Evolutionary conservation across 371 early-diverging fungal species (phyloP).

Genomic region (Coemansia sp.): DNA sequence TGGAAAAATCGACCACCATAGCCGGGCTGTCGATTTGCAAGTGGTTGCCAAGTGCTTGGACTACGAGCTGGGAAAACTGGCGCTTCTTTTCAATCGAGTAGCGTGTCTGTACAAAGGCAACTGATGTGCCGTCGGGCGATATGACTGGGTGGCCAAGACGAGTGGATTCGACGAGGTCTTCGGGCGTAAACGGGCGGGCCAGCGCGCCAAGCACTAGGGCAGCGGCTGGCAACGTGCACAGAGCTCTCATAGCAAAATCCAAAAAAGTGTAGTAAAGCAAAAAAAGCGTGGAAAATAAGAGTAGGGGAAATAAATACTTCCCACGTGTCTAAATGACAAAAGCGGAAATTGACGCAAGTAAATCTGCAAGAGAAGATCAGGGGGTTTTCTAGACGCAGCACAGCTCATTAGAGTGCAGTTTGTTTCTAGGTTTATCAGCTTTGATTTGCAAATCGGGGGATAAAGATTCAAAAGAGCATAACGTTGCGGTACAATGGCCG

Average conservation of each 20-base stretch:
- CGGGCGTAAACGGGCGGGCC: constrained; percentile 44
- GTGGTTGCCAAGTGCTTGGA: constrained; percentile 17
- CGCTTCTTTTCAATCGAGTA: constrained; percentile 46
- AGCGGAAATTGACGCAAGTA: not conserved
- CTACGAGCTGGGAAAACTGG: constrained; percentile 30
- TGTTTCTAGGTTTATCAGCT: too few species aligned
- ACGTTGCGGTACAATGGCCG: too few species aligned
- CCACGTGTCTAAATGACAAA: not conserved
- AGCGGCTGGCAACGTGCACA: constrained; percentile 18
- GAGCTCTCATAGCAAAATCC: not conserved
- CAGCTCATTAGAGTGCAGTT: too few species aligned
- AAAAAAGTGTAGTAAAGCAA: not conserved
- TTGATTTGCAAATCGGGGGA: too few species aligned
- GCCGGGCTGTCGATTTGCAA: not conserved
- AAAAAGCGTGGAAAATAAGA: not conserved
- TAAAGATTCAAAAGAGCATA: too few species aligned
- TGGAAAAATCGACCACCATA: constrained; percentile 9
- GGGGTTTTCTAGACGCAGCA: too few species aligned
- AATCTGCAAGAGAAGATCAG: not conserved
- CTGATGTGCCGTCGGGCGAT: constrained; percentile 27
- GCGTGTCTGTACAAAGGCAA: constrained; percentile 44
- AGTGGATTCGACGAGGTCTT: constrained; percentile 48
- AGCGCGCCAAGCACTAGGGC: constrained; percentile 20
- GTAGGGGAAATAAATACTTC: not conserved
- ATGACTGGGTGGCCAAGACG: constrained; percentile 30